These are phyloP conservation scores for Nadsonia starkeyi-henricii DNA, from an alignment of 1,139 yeast species.

Conservation along the genomic window DNA sequence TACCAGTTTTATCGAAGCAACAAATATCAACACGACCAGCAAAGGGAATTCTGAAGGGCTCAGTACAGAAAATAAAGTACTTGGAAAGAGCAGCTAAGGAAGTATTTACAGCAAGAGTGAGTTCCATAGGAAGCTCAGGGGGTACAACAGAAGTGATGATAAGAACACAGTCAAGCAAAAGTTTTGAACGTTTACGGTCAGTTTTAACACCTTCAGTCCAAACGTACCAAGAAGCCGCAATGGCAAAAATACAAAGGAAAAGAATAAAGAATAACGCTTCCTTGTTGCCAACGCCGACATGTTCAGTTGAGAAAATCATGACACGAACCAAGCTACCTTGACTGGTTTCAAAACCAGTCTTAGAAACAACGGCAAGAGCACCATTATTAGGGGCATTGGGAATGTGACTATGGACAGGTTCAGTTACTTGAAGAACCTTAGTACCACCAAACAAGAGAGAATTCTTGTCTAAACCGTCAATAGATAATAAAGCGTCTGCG, in stretches of 20 bases:
- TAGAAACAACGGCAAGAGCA: constrained; percentile 78
- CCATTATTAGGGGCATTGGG: constrained; percentile 65
- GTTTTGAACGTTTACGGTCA: constrained; percentile 91
- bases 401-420: constrained; percentile 45
- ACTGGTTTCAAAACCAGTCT: constrained; percentile 95
- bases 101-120: constrained; percentile 93
- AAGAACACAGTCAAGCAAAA: constrained; percentile 87
- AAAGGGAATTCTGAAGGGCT: constrained; percentile 93
- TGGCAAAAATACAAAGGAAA: constrained; percentile 78
- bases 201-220: constrained; percentile 95
- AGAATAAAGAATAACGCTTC: constrained; percentile 88
- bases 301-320: constrained; percentile 93
- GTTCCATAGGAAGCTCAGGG: constrained; percentile 97
- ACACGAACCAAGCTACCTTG: constrained; percentile 97
- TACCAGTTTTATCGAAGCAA: constrained; percentile 97
- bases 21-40: constrained; percentile 98
- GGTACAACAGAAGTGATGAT: constrained; percentile 97
- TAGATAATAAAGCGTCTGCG: constrained; percentile 45
- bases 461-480: constrained; percentile 80
- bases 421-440: constrained; percentile 80
- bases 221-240: constrained; percentile 94
- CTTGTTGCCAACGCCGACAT: constrained; percentile 90
- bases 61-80: constrained; percentile 88
- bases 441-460: constrained; percentile 94
- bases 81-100: constrained; percentile 81